These are phyloP conservation scores for Holtermannia corniformis DNA, from an alignment of 768 basidiomycete species.

Conservation along the genomic window DNA sequence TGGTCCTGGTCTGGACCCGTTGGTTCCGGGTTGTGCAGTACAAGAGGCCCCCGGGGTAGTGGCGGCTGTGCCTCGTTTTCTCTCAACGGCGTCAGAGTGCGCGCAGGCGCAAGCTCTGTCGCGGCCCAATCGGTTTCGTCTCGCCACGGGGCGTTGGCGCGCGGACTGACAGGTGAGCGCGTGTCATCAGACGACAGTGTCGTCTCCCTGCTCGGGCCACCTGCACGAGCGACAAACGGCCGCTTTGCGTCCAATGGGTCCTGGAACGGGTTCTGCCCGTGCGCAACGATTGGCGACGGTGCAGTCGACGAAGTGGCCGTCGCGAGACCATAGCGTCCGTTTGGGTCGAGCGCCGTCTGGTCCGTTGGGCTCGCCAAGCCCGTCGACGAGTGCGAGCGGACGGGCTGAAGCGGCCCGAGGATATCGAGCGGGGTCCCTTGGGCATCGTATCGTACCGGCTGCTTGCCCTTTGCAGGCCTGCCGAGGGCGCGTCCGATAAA, in stretches of 20 bases:
- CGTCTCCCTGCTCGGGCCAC: not conserved
- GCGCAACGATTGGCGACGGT: constrained; percentile 1
- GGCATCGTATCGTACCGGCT: not conserved
- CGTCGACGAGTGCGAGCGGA: constrained; percentile 16
- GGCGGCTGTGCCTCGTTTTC: not conserved
- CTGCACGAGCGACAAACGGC: not conserved
- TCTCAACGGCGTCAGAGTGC: not conserved
- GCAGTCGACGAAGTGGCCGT: not conserved
- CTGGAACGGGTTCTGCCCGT: constrained; percentile 4
- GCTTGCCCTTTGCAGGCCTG: not conserved
- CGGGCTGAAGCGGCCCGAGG: constrained; percentile 3
- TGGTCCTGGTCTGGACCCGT: constrained; percentile 2
- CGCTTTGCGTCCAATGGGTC: not conserved
- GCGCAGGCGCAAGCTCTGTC: constrained; percentile 3
- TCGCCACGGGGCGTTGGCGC: not conserved
- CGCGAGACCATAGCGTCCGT: constrained; percentile 1
- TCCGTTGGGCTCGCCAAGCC: constrained; percentile 1
- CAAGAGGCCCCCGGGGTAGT: constrained; percentile 7
- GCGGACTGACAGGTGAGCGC: not conserved
- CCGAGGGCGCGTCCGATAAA: not conserved
- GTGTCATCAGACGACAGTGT: not conserved
- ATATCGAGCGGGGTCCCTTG: not conserved
- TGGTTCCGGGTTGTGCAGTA: constrained; percentile 11
- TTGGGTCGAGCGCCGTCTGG: not conserved
- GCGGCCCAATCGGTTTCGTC: not conserved